Evolutionary conservation across 225 moss, liverwort and hornwort species (phyloP), one percentile per base, ranked within the genome.

Genomic region (Physcomitrium patens): DNA sequence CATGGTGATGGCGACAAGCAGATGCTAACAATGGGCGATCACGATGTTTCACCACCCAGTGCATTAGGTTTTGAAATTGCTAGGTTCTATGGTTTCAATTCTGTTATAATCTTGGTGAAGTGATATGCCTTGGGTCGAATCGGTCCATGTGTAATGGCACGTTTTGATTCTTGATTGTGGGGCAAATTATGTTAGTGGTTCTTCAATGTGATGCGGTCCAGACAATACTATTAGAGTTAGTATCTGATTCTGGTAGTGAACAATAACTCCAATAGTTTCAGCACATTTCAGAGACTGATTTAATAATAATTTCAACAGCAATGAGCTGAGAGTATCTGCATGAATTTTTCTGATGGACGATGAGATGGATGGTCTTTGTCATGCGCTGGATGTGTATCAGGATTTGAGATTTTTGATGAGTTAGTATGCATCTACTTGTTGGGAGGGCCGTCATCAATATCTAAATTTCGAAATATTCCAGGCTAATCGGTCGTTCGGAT

Each of bases 21-120:
- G 31, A 7, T 37, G 7, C 4, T 7, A 37, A 4, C 31, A 37
- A 7, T 37, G 31, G 31, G 2, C 31, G 31, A 37, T 4, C 31
- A 37, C 4, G 31, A 37, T 37, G 31, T 7, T 37, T 7, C 5
- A 37, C 2, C 2, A 37, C 31, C 31, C 31, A 37, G 31, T 37
- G 31, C 2, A 37, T 4, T 37, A 4, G 31, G 31, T 1, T 37
- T 37, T 37, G 31, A 37, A 37, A 37, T 14, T 67, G 48, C 56
- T 47, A 54, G 65, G 57, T 31, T 69, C 73, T 65, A 65, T 76
- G 53, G 19, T 68, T 12, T 47, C 26, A 74, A 71, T 61, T 43
- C 47, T 54, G 19, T 49, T 54, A 3, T 49, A 8, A 4, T 56
- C 20, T 64, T 9, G 28, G n/a, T 54, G 24, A 51, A 41, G 31